Conservation (phyloP, 1,284 basidiomycete genomes). For the Peniophora sp. region DNA sequence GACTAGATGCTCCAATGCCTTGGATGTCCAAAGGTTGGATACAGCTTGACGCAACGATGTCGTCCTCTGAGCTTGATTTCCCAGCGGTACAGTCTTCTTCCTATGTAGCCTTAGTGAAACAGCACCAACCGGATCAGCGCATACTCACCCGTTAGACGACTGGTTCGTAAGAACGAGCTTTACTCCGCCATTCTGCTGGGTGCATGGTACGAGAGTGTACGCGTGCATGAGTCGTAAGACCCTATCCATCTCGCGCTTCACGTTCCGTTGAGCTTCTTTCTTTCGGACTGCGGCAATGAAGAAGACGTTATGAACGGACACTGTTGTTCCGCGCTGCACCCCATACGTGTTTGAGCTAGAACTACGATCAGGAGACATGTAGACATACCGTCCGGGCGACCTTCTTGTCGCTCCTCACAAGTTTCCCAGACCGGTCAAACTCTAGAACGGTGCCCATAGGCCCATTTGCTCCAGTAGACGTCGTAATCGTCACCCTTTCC, state of each 20-base stretch:
- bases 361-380: neutral
- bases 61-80: slow-evolving; percentile 68
- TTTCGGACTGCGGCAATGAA: slow-evolving; percentile 81
- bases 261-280: slow-evolving; percentile 87
- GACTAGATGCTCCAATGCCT: slow-evolving; percentile 67
- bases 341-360: slow-evolving; percentile 1
- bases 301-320: slow-evolving; percentile 74
- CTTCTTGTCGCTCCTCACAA: slow-evolving; percentile 41
- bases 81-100: slow-evolving; percentile 48
- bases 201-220: slow-evolving; percentile 84
- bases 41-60: slow-evolving; percentile 61
- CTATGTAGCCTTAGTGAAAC: slow-evolving; percentile 26
- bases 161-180: slow-evolving; percentile 74
- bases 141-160: slow-evolving; percentile 60
- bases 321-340: slow-evolving; percentile 79
- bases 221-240: slow-evolving; percentile 77
- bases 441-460: slow-evolving; percentile 78
- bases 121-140: neutral
- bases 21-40: slow-evolving; percentile 80
- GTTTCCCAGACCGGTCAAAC: slow-evolving; percentile 57
- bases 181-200: slow-evolving; percentile 46
- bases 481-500: slow-evolving; percentile 63
- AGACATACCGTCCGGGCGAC: slow-evolving; percentile 66
- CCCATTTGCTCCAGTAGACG: slow-evolving; percentile 61
- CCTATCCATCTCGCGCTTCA: slow-evolving; percentile 88